Percentiles rank a stretch among this genome's conserved stretches.
These are phyloP conservation scores for Yamagishiella unicocca DNA, from an alignment of 139 green algal genomes.

Conservation along the genomic window DNA sequence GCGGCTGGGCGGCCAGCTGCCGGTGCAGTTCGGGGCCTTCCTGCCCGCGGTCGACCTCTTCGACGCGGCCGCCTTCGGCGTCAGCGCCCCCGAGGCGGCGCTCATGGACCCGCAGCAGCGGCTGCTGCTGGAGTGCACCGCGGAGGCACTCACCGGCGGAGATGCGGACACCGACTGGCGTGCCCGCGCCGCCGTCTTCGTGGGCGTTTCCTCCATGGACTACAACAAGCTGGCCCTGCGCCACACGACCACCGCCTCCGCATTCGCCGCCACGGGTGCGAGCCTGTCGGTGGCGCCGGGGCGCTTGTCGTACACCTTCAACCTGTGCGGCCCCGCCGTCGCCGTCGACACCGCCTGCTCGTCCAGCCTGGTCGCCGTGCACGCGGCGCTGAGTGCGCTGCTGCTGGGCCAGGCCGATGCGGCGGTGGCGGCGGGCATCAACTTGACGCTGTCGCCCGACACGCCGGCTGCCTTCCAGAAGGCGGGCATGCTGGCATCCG, in stretches of 20 bases:
- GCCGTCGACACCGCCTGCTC: conserved; percentile 80
- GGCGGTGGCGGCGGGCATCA: conserved; percentile 77
- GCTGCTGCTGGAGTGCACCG: conserved; percentile 77
- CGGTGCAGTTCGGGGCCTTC: conserved; percentile 65
- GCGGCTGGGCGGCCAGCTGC: conserved; percentile 21
- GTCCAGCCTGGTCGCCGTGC: conserved; percentile 73
- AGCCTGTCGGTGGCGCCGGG: conserved; percentile 81
- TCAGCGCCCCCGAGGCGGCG: conserved; percentile 69
- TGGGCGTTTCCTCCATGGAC: conserved; percentile 72
- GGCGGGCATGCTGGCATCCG: conserved; percentile 78
- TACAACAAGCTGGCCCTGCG: conserved; percentile 70
- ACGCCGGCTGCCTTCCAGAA: conserved; percentile 70
- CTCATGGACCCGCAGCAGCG: conserved; percentile 90
- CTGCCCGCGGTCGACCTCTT: conserved; percentile 74
- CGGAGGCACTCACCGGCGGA: conserved; percentile 41
- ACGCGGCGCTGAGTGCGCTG: conserved; percentile 63
- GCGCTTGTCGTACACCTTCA: conserved; percentile 81
- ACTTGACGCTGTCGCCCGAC: conserved; percentile 76
- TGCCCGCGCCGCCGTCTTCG: conserved; percentile 57
- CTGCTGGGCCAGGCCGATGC: conserved; percentile 43
- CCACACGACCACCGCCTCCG: conserved; percentile 5
- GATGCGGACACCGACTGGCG: background rate
- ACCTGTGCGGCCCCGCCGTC: conserved; percentile 76
- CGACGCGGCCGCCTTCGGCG: conserved; percentile 78
- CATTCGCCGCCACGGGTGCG: conserved; percentile 69